Percentiles rank a stretch among this genome's conserved stretches.
Evolutionary conservation across 2,329 filamentous ascomycete genomes (phyloP).

Genomic region (Neospermospora avenae): DNA sequence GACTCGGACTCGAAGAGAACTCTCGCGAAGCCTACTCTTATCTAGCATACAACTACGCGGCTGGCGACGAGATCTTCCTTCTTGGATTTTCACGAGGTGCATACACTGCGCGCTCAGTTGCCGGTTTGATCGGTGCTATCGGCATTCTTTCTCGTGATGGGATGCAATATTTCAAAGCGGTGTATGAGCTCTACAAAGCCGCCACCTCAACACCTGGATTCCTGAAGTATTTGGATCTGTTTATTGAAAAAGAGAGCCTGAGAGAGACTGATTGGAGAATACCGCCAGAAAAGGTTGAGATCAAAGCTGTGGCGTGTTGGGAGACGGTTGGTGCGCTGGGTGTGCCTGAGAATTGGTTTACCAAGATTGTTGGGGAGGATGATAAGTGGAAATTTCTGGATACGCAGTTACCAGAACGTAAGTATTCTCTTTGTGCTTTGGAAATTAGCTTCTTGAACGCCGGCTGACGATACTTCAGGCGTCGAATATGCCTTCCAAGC

Average conservation of each 20-base stretch:
- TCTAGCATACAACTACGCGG: slow-evolving; percentile 29
- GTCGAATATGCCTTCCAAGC: slow-evolving; percentile 47
- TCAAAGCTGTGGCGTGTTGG: slow-evolving; percentile 16
- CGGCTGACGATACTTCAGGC: slow-evolving; percentile 21
- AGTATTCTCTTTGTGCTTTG: background rate
- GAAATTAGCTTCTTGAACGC: background rate
- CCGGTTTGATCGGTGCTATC: slow-evolving; percentile 33
- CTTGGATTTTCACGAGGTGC: slow-evolving; percentile 40
- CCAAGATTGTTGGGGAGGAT: background rate
- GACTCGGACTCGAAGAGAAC: slow-evolving; percentile 13
- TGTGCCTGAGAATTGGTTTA: slow-evolving; percentile 27
- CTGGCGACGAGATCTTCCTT: slow-evolving; percentile 14
- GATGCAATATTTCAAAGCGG: background rate
- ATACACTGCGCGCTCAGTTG: slow-evolving; percentile 38
- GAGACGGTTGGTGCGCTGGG: slow-evolving; percentile 16
- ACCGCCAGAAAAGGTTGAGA: background rate
- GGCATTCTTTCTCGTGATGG: slow-evolving; percentile 37
- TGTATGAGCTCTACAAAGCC: background rate
- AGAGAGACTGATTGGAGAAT: background rate
- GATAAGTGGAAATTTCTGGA: background rate
- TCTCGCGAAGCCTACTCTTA: slow-evolving; percentile 38
- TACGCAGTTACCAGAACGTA: background rate
- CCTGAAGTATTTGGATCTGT: background rate
- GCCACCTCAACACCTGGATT: background rate
- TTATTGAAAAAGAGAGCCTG: background rate